Evolutionary conservation across 208 protist species (phyloP).

Genomic region (Leishmania mexicana): DNA sequence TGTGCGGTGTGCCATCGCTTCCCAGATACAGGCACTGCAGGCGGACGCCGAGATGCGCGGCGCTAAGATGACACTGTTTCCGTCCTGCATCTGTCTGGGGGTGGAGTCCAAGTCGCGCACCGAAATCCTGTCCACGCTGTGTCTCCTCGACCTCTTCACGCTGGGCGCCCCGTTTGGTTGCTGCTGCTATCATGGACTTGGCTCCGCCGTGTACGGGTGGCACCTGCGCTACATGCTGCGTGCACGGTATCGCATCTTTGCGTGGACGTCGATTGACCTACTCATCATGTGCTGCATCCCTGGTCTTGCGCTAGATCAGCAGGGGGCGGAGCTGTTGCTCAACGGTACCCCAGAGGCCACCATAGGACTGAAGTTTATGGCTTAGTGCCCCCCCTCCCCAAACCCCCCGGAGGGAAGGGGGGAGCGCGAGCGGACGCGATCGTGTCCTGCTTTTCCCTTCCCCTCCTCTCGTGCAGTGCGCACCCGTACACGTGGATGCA

Average conservation of each 20-base stretch:
- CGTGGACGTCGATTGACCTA: slow-evolving; percentile 35
- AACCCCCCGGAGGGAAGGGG: background rate
- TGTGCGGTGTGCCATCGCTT: slow-evolving; percentile 64
- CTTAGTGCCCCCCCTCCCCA: background rate
- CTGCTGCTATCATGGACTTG: slow-evolving; percentile 72
- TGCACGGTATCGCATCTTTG: slow-evolving; percentile 60
- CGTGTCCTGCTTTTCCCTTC: background rate
- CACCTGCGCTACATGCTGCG: slow-evolving; percentile 75
- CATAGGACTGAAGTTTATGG: slow-evolving; percentile 25
- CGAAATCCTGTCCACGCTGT: slow-evolving; percentile 39
- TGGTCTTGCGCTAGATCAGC: slow-evolving; percentile 60
- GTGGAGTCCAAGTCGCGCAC: slow-evolving; percentile 26
- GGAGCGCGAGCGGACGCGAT: background rate
- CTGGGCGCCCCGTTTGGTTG: slow-evolving; percentile 47
- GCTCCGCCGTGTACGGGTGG: slow-evolving; percentile 61
- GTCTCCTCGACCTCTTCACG: slow-evolving; percentile 52
- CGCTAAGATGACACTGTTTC: slow-evolving; percentile 29
- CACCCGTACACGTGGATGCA: background rate
- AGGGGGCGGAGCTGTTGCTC: slow-evolving; percentile 49
- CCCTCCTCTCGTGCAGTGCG: background rate
- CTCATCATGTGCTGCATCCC: slow-evolving; percentile 48
- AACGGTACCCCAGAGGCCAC: slow-evolving; percentile 28
- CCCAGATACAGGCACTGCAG: slow-evolving; percentile 57
- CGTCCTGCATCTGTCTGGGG: slow-evolving; percentile 43
- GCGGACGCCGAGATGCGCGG: slow-evolving; percentile 43